These are phyloP conservation scores for Neopestalotiopsis sp. DNA, from an alignment of 2,329 filamentous ascomycete species.

Conservation along the genomic window DNA sequence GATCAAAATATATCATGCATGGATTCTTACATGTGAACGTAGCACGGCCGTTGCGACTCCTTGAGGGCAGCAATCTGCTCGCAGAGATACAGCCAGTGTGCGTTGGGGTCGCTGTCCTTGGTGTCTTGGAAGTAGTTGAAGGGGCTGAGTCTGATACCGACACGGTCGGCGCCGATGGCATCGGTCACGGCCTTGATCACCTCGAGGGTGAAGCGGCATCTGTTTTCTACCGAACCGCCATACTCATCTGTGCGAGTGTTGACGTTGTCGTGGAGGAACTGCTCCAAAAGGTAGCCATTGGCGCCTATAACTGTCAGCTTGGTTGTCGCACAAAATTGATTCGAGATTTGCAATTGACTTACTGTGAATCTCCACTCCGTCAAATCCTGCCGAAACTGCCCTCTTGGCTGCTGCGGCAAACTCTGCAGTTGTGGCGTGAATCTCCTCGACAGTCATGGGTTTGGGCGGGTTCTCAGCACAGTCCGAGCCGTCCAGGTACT, in stretches of 20 bases:
- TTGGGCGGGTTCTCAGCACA: conserved; percentile 49
- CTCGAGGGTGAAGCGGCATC: conserved; percentile 29
- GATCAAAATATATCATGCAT: background rate
- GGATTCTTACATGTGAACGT: conserved; percentile 49
- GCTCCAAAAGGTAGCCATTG: conserved; percentile 63
- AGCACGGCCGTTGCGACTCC: conserved; percentile 39
- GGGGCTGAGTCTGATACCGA: conserved; percentile 30
- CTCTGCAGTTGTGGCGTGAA: conserved; percentile 64
- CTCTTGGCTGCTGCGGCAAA: conserved; percentile 60
- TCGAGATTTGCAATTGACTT: conserved; percentile 26
- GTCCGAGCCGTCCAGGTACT: conserved; percentile 34
- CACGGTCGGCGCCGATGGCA: conserved; percentile 28
- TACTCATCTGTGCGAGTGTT: conserved; percentile 33
- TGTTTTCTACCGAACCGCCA: conserved; percentile 32
- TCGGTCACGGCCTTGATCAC: conserved; percentile 29
- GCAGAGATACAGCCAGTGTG: conserved; percentile 42
- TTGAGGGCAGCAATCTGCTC: conserved; percentile 40
- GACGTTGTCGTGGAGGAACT: conserved; percentile 50
- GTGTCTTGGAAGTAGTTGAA: conserved; percentile 32
- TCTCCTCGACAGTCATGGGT: conserved; percentile 69
- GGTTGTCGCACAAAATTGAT: conserved; percentile 12
- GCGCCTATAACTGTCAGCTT: conserved; percentile 35
- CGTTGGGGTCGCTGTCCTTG: conserved; percentile 28
- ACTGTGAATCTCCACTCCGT: conserved; percentile 55
- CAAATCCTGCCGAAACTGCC: conserved; percentile 68